Evolutionary conservation across 169 alveolate genomes (phyloP).

Genomic region (Theileria equi): DNA sequence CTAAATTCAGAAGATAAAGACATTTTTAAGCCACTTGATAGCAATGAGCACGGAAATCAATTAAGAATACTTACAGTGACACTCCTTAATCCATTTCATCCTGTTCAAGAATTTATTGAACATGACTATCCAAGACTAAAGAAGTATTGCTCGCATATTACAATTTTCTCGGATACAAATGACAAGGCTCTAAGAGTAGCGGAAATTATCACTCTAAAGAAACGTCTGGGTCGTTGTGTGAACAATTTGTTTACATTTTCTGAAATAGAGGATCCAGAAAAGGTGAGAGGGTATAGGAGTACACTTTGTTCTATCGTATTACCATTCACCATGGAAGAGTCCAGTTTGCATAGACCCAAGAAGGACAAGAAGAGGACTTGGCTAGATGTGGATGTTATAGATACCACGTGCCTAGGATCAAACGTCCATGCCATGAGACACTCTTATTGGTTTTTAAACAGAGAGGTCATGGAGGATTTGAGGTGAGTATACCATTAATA

Average conservation of each 20-base stretch:
- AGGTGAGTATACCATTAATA: too few species aligned
- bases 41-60: slow-evolving; percentile 13
- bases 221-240: slow-evolving; percentile 32
- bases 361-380: slow-evolving; percentile 54
- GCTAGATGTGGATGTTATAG: slow-evolving; percentile 84
- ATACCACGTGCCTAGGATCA: slow-evolving; percentile 78
- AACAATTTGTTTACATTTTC: slow-evolving; percentile 10
- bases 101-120: slow-evolving; percentile 64
- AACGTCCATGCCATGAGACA: slow-evolving; percentile 64
- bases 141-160: slow-evolving; percentile 24
- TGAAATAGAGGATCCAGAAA: not conserved
- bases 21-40: slow-evolving; percentile 10
- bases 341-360: not conserved
- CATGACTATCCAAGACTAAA: slow-evolving; percentile 30
- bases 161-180: slow-evolving; percentile 28
- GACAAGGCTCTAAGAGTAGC: slow-evolving; percentile 34
- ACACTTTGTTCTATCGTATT: slow-evolving; percentile 14
- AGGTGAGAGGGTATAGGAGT: slow-evolving; percentile 1
- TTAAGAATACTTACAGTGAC: slow-evolving; percentile 75
- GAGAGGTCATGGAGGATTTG: slow-evolving; percentile 80
- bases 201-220: slow-evolving; percentile 25
- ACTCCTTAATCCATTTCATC: slow-evolving; percentile 76
- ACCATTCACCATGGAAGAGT: slow-evolving; percentile 22
- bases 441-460: slow-evolving; percentile 71
- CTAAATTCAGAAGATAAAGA: not conserved